These are phyloP conservation scores for Tuber melanosporum DNA, from an alignment of 495 filamentous ascomycete species.

Conservation along the genomic window DNA sequence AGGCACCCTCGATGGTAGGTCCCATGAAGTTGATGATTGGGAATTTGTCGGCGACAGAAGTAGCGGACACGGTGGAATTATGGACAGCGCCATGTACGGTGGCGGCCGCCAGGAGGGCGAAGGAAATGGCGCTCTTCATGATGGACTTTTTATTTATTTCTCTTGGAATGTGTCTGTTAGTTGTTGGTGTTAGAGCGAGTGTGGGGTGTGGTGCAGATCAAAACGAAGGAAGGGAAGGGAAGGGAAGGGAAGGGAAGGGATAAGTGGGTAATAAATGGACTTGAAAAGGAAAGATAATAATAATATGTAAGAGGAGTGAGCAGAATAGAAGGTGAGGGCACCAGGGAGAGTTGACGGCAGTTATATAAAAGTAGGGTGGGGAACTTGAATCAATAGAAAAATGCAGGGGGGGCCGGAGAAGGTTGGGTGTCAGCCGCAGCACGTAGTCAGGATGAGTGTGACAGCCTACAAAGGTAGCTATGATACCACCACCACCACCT, in stretches of 20 bases:
- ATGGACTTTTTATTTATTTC: not conserved
- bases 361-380: not conserved
- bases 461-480: not conserved
- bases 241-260: not conserved
- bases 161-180: not conserved
- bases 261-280: not conserved
- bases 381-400: constrained; percentile 1
- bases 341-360: not conserved
- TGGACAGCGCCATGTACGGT: not conserved
- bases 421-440: constrained; percentile 2
- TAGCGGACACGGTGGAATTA: not conserved
- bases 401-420: not conserved
- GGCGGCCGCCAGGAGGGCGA: constrained; percentile 12
- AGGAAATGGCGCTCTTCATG: constrained; percentile 13
- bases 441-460: not conserved
- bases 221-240: not conserved
- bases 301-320: not conserved
- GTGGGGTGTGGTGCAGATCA: not conserved
- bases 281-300: not conserved
- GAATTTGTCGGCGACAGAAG: constrained; percentile 13
- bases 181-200: not conserved
- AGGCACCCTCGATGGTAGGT: constrained; percentile 13
- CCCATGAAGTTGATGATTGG: constrained; percentile 6
- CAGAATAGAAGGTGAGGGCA: not conserved
- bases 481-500: not conserved